Evolutionary conservation across 345 rosid genomes (phyloP), one percentile per base, ranked within the genome.

Genomic region (Hibiscus syriacus): DNA sequence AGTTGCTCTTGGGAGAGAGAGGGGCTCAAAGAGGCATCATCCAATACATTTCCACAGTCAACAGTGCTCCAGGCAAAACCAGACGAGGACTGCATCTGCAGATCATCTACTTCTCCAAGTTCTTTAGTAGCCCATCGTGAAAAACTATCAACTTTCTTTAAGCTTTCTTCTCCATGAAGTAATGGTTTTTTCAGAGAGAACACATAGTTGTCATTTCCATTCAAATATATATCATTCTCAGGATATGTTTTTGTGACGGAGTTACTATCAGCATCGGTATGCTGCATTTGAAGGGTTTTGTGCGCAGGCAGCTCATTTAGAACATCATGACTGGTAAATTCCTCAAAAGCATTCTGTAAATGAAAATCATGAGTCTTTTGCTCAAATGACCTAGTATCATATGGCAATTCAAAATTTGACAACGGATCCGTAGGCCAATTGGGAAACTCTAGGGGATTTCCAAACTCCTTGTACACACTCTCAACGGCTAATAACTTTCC

Each of bases 121-220:
- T 90, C 98, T 81, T 79, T 86, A 59, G 81, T 76, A 48, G 84
- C 74, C 98, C 98, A 90, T 30, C 95, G 83, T 68, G 95, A 86
- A 72, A 92, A 92, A 79, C 98, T 92, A 68, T 92, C 98, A 50
- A 88, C 96, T 72, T 92, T 90, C 71, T 86, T 87, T 80, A 92
- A 78, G 73, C 85, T 77, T 41, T 90, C 86, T 58, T 85, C 89
- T 32, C 77, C 80, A 68, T 82, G 80, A 25, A 84, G 66, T 39
- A 92, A 82, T 50, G 82, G 68, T 64, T 77, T 83, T 80, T 79
- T 90, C 27, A 72, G 66, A 60, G 80, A 14, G 2, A 79, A 70
- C 63, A 73, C 14, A 62, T 68, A 72, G 72, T 73, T 80, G 72
- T 68, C 67, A 70, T 73, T 87, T 64, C 86, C 79, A 67, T 83